phyloP scores from a whole-genome alignment of 1,284 basidiomycete species.

The Lentinula novae-zelandiae region DNA sequence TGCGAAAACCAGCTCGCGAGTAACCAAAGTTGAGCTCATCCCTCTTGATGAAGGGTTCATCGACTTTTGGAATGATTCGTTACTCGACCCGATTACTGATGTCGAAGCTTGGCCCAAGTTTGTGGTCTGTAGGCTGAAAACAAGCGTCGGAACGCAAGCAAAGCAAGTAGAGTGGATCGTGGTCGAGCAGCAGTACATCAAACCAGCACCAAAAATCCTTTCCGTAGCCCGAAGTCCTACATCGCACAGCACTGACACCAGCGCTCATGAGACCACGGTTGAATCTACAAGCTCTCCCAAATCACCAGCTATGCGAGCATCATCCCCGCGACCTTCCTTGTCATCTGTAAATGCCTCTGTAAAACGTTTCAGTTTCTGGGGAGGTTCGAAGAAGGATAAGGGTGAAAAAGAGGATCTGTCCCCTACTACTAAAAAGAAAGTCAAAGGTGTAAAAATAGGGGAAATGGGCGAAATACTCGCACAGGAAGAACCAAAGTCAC shows the following conservation, averaged over 20 bases:
- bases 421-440: constrained; percentile 26
- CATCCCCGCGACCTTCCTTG: constrained; percentile 50
- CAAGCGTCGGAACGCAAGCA: constrained; percentile 21
- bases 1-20: constrained; percentile 31
- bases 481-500: constrained; percentile 44
- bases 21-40: constrained; percentile 42
- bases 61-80: constrained; percentile 72
- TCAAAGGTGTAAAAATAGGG: constrained; percentile 36
- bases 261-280: constrained; percentile 16
- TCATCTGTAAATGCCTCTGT: constrained; percentile 41
- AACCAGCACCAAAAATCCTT: constrained; percentile 29
- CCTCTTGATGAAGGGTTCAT: constrained; percentile 73
- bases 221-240: constrained; percentile 16
- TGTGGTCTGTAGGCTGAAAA: constrained; percentile 61
- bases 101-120: constrained; percentile 55
- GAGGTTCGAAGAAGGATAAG: constrained; percentile 19
- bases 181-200: constrained; percentile 54
- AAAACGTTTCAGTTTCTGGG: constrained; percentile 62
- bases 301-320: constrained; percentile 22
- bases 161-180: constrained; percentile 52
- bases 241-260: background rate
- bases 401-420: constrained; percentile 9
- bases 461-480: constrained; percentile 63
- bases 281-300: constrained; percentile 15
- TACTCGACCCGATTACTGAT: constrained; percentile 59